Percentiles rank a stretch among this genome's conserved stretches.
Conservation (phyloP, 805 yeast genomes). For the Suhomyces faveliae region DNA sequence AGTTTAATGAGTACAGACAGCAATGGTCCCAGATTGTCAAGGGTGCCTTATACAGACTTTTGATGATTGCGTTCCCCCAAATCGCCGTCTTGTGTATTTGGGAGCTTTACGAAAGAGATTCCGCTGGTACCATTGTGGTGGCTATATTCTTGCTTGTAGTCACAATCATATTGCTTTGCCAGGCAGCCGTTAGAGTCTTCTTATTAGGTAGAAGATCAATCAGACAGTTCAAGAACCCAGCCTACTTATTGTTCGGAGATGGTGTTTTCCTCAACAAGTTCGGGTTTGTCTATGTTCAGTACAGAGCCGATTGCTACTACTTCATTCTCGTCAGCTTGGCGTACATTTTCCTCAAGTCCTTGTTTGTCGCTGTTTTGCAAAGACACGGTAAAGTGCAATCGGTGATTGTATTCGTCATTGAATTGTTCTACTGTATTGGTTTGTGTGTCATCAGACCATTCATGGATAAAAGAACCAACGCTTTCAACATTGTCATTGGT, state of each 20-base stretch:
- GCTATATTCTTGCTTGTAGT: constrained; percentile 70
- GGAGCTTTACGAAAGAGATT: constrained; percentile 83
- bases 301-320: constrained; percentile 81
- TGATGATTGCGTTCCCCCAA: constrained; percentile 86
- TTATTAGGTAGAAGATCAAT: constrained; percentile 71
- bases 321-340: constrained; percentile 66
- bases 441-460: constrained; percentile 79
- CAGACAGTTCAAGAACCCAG: constrained; percentile 81
- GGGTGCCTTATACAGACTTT: constrained; percentile 83
- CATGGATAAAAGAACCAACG: constrained; percentile 92
- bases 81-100: constrained; percentile 77
- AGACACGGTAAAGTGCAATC: constrained; percentile 78
- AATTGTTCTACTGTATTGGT: constrained; percentile 63
- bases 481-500: constrained; percentile 85
- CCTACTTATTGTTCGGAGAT: constrained; percentile 86
- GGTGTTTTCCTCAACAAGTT: constrained; percentile 74
- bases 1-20: constrained; percentile 72
- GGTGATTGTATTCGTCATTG: constrained; percentile 70
- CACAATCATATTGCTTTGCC: constrained; percentile 56
- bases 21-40: constrained; percentile 85
- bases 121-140: constrained; percentile 77
- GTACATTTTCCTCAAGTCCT: constrained; percentile 70
- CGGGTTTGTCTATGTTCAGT: constrained; percentile 92
- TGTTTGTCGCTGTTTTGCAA: constrained; percentile 87
- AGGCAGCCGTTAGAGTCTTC: constrained; percentile 74